Base-by-base conservation (phyloP, 129 eudicot species). In the Cynara cardunculus region DNA sequence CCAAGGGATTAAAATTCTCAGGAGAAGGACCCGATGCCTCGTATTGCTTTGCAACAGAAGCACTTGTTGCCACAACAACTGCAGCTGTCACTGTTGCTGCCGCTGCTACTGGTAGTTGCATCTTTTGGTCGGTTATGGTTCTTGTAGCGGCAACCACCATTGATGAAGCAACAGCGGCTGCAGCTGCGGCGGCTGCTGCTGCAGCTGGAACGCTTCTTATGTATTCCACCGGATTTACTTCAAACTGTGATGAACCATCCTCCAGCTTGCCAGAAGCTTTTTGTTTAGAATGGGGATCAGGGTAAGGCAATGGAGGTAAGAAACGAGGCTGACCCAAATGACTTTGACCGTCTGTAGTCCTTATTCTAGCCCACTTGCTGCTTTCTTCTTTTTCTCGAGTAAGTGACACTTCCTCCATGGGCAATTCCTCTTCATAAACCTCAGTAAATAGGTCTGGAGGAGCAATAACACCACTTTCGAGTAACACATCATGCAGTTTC, bases 381-480 rank as follows among this genome's bases (percentile, higher is more conserved):
- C 74, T 84, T 69, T 75, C 85, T 31, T 80, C 87, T 39, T 71
- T 76, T 18, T 78, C 80, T 75, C 71, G 87, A 21, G 59, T 7
- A 34, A 72, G 73, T 70, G 86, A 37, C 79, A 72, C 82, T 14
- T 65, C 70, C 26, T 73, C 86, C 65, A 0, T 18, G 10, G 65
- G 65, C 22, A n/a, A 71, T 66, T 94, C 79, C 25, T 90, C 94
- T 25, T 88, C 83, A 25, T 90, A 90, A 26, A 89, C 86, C 76
- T 89, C 91, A 25, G 93, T 83, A 82, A 92, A 95, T 66, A 95
- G 77, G 84, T 92, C 85, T 3, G 93, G 94, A 30, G 99, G 99
- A 64, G 97, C 97, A 87, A 88, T 92, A 27, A 95, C 97, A 3
- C 97, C 99, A 73, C 97, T 95, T 84, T 95, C 99, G 18, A 92